phyloP scores from a whole-genome alignment of 805 yeast genomes.

The Teunomyces stri region DNA sequence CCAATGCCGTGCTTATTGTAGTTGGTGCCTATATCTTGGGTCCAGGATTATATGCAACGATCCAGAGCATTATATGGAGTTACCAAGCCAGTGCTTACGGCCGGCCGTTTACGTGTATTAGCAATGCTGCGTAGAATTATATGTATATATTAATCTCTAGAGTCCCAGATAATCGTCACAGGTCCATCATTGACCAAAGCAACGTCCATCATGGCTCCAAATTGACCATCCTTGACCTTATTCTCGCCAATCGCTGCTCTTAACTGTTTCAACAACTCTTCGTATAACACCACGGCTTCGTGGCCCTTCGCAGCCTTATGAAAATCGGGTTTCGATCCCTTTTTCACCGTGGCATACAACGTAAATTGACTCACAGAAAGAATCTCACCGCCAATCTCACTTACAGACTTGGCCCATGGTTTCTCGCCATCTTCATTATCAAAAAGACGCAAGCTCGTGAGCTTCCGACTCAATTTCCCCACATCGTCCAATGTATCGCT shows the following conservation, averaged over 20 bases:
- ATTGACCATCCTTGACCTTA: conserved; percentile 80
- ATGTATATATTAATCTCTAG: conserved; percentile 50
- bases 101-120: conserved; percentile 49
- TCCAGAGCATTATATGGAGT: conserved; percentile 52
- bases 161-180: conserved; percentile 80
- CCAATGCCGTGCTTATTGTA: conserved; percentile 37
- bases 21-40: conserved; percentile 57
- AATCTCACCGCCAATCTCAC: conserved; percentile 63
- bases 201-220: conserved; percentile 98
- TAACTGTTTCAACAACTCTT: conserved; percentile 49
- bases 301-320: conserved; percentile 87
- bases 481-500: conserved; percentile 78
- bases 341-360: conserved; percentile 75
- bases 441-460: conserved; percentile 66
- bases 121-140: conserved; percentile 28
- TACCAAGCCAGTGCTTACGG: conserved; percentile 51
- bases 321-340: conserved; percentile 94
- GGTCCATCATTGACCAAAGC: conserved; percentile 89
- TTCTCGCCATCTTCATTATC: conserved; percentile 55
- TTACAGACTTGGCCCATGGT: conserved; percentile 71
- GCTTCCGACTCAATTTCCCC: conserved; percentile 62
- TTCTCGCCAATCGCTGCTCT: conserved; percentile 54
- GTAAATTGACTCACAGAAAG: conserved; percentile 93
- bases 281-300: conserved; percentile 49
- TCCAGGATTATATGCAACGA: conserved; percentile 56